Evolutionary conservation across 805 yeast genomes (phyloP), one percentile per base, ranked within the genome.

Genomic region (Sungouiella thailandica): DNA sequence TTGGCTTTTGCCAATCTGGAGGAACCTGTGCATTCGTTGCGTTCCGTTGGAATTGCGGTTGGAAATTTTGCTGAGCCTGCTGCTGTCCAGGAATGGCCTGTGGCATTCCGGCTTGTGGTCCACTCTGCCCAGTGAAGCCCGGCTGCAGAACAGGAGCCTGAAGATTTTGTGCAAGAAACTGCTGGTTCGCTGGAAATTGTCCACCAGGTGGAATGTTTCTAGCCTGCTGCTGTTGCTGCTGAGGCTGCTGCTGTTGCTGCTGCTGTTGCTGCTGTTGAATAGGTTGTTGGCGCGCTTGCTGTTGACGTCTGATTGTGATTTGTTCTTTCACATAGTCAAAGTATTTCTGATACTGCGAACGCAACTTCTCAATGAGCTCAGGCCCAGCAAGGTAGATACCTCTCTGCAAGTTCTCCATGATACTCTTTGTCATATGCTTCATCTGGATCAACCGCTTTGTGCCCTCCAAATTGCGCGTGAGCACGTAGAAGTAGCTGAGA

Each of bases 401-500:
- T 42, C 76, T 68, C 37, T 78, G 73, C 44, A 86, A 65, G 29
- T 74, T 78, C 32, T 85, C 93, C 45, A 80, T 60, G 40, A 86
- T 83, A 52, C 80, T 83, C 49, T 78, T 80, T 28, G 85, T 78
- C 80, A 86, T 80, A 40, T 78, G 72, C 57, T 86, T 80, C 69
- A 84, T 76, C 52, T 83, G 89, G 39, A 88, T 70, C 39, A 88
- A 72, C 45, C 84, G 74, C 49, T 76, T 78, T 1, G 95, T 82
- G 7, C 85, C 89, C 31, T 79, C 84, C 31, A 70, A 72, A 54
- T 83, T 83, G 47, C 80, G 78, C 1, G 95, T 83, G 40, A 85
- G 66, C 38, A 82, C 72, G 51, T 75, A 87, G 49, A 84, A 85
- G 50, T 83, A 79, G 23, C 94, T 87, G 25, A 85, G 76, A 27